Evolutionary conservation across 495 filamentous ascomycete species (phyloP).

Genomic region (Aspergillus panamensis): DNA sequence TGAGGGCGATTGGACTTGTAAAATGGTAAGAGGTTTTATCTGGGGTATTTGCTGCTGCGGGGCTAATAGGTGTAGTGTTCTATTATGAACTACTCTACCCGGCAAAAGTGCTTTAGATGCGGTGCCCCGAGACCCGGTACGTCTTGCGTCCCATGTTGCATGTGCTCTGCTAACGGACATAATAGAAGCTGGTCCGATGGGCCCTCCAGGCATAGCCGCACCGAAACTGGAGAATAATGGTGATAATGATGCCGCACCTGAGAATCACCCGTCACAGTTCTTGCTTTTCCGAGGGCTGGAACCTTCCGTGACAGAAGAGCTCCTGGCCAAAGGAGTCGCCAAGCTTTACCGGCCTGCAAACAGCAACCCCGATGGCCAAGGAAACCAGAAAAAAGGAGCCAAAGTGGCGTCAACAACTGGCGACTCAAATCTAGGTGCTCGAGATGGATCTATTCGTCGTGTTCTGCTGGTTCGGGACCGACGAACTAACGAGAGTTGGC

Average conservation of each 20-base stretch:
- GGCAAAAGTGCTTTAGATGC: conserved; percentile 70
- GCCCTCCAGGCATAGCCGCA: conserved; percentile 34
- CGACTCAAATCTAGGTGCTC: conserved; percentile 70
- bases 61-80: conserved; percentile 53
- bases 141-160: conserved; percentile 24
- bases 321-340: conserved; percentile 72
- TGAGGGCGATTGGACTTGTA: conserved; percentile 75
- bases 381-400: conserved; percentile 48
- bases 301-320: conserved; percentile 67
- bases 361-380: conserved; percentile 22
- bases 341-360: conserved; percentile 64
- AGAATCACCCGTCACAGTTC: conserved; percentile 74
- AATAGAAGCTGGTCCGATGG: conserved; percentile 25
- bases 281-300: conserved; percentile 76
- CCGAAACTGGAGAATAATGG: conserved; percentile 58
- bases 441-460: conserved; percentile 69
- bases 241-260: conserved; percentile 75
- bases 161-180: conserved; percentile 15
- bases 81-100: conserved; percentile 66
- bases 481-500: conserved; percentile 71
- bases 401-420: conserved; percentile 75
- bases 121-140: conserved; percentile 66
- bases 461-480: conserved; percentile 77
- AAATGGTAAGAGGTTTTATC: conserved; percentile 47
- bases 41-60: background rate